Conservation (phyloP, 192 early-diverging fungal genomes). For the Linderina pennispora region DNA sequence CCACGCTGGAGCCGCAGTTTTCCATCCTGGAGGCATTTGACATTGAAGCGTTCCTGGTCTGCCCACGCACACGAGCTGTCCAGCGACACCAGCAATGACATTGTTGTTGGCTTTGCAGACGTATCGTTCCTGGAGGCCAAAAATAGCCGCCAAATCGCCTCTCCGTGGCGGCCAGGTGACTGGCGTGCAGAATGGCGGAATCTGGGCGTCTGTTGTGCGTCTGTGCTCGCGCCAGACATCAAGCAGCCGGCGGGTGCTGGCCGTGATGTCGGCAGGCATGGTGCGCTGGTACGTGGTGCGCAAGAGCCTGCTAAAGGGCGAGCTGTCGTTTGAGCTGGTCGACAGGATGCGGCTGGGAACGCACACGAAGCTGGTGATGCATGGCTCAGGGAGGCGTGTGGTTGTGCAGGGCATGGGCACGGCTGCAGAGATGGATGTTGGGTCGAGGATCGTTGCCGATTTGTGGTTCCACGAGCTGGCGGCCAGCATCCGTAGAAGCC, state of each 20-base stretch:
- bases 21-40: conserved; percentile 30
- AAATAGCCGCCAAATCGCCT: no score
- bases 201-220: no score
- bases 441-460: conserved; percentile 12
- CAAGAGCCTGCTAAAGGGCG: background rate
- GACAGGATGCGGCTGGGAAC: no score
- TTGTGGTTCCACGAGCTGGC: conserved; percentile 21
- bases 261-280: background rate
- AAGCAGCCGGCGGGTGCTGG: no score
- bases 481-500: no score
- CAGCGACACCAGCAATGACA: background rate
- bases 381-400: background rate
- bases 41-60: conserved; percentile 33
- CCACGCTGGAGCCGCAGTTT: conserved; percentile 25
- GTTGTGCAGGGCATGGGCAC: conserved; percentile 1
- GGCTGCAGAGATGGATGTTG: conserved; percentile 29
- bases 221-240: no score
- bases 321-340: no score
- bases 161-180: no score
- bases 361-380: background rate
- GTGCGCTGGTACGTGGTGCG: background rate
- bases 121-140: conserved; percentile 1
- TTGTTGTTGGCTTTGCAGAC: no score
- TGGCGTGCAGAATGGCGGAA: no score
- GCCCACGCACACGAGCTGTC: conserved; percentile 18